Conservation (phyloP, 257 asterid genomes). For the Penstemon eatonii region DNA sequence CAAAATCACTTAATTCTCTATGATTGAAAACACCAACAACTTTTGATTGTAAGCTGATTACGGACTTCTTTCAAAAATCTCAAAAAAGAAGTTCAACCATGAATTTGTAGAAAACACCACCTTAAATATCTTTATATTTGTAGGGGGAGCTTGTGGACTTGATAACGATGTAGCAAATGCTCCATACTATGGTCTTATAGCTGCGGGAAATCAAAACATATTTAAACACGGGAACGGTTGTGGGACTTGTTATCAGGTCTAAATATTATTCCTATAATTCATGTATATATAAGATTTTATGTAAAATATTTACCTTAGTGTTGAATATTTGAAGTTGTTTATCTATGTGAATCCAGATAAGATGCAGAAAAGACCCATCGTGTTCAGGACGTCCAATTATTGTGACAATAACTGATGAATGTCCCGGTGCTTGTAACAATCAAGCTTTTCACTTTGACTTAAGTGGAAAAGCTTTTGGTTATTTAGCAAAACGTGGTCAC, state of each 20-base stretch:
- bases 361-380: conserved; percentile 17
- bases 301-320: too few species aligned
- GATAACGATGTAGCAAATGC: neutral
- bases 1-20: too few species aligned
- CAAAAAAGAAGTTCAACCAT: too few species aligned
- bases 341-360: conserved; percentile 9
- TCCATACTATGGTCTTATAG: neutral
- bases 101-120: too few species aligned
- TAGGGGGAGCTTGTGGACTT: conserved; percentile 10
- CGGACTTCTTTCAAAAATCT: too few species aligned
- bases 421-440: conserved; percentile 32
- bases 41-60: too few species aligned
- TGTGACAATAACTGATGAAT: conserved; percentile 29
- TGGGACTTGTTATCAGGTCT: conserved; percentile 2
- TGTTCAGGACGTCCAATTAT: conserved; percentile 27
- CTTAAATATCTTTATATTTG: neutral
- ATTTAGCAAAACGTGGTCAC: conserved; percentile 28
- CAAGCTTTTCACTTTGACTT: conserved; percentile 31
- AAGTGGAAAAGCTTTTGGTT: conserved; percentile 30
- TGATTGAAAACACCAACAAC: too few species aligned
- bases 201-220: conserved; percentile 1
- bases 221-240: neutral
- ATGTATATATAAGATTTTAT: too few species aligned
- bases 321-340: neutral
- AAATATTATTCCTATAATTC: neutral